Base-by-base conservation (phyloP, 2,329 filamentous ascomycete genomes). In the Amylocarpus encephaloides region DNA sequence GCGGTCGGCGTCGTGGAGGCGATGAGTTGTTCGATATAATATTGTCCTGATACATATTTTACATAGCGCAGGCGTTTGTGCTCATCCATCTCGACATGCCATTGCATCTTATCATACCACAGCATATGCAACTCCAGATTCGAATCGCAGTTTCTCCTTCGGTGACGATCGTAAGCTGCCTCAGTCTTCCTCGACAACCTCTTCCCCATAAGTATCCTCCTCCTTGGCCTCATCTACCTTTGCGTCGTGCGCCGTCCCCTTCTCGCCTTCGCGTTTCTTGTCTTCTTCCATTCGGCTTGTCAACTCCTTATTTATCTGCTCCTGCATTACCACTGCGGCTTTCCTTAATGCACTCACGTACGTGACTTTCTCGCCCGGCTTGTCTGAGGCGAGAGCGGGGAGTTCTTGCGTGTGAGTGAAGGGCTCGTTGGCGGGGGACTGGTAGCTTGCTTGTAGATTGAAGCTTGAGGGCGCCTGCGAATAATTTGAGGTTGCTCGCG, bases 181-280 rank as follows among this genome's bases (percentile, higher is more conserved):
- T 48, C 78, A 78, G 49, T 86, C 84, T 38, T 86, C 83, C 44
- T 84, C 82, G 11, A 79, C 72, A 19, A 83, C 79, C 66, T 95
- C 89, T 67, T 95, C 90, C 43, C 89, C 90, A 65, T 95, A 95
- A 64, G 90, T 86, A 61, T 87, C 80, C 64, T 89, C 86, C 63
- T 83, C 81, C 54, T 77, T 76, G 16, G 50, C 46, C 42, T 52
- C 69, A 53, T 55, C 42, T 18, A 47, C 46, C 16, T 43, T 38
- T 52, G 61, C 45, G 54, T 61, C 36, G 51, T 62, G 43, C 51
- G 62, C 55, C 7, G 22, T 26, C 22, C 22, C 22, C 7, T 26
- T 26, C 18, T 50, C 66, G 2, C 67, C 68, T 13, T 73, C 74
- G 12, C 71, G 69, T 7, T 68, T 70, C 63, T 83, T 85, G 64